Evolutionary conservation across 139 green algal species (phyloP), one percentile per base, ranked within the genome.

Genomic region (Astrephomene gubernaculifera): DNA sequence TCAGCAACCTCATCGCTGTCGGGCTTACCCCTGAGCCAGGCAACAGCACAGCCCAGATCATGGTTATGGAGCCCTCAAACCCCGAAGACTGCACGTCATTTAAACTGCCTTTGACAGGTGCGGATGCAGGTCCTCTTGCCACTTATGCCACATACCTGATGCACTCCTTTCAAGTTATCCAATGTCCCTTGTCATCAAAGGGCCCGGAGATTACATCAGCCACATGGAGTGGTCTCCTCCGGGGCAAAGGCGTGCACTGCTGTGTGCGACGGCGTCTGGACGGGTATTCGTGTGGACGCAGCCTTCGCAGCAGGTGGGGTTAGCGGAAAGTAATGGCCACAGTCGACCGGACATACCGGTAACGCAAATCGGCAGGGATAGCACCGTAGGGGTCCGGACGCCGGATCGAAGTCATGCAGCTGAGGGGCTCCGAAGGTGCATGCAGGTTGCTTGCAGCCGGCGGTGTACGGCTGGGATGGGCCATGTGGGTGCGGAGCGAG

Each of bases 261-360:
- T 86, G 12, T 44, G 35, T 25, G 79, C 65, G 31, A 86, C 79
- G 1, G 65, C 65, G 1, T 44, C 45, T 5, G 79, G 79, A 4
- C 65, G 65, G 2, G 45, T 86, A 35, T 65, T 86, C 45, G 79
- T 86, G 22, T 86, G 79, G 79, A 86, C 79, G 24, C 79, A 86
- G 64, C 41, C 43, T 0, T 67, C 43, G 0, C 79, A 85, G 45
- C 79, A 85, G 79, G 64, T 74, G 49, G 3, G 45, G 31, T 8
- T 43, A 35, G 65, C n/a, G n/a, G n/a, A n/a, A n/a, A n/a, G n/a
- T n/a, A n/a, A n/a, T n/a, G n/a, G n/a, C n/a, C n/a, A n/a, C n/a
- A n/a, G n/a, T n/a, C n/a, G n/a, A n/a, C n/a, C n/a, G n/a, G n/a
- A n/a, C n/a, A n/a, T n/a, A n/a, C n/a, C n/a, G n/a, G n/a, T n/a